Evolutionary conservation across 2,329 filamentous ascomycete species (phyloP).

Genomic region (Diplodia intermedia): DNA sequence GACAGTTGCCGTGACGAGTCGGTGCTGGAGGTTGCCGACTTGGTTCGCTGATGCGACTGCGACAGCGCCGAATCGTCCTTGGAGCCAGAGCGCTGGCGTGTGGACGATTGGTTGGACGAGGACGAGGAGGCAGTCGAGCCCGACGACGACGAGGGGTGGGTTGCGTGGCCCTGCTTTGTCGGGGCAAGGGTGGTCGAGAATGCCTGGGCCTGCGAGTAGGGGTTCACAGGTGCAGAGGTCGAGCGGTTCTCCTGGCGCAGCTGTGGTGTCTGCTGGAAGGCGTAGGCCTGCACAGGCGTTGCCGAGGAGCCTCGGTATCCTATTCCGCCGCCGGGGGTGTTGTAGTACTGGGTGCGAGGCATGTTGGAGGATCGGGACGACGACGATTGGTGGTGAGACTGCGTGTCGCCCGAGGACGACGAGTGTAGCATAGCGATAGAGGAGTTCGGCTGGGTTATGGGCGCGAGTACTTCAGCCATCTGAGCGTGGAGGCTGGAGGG

Average conservation of each 20-base stretch:
- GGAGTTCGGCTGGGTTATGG: slow-evolving; percentile 54
- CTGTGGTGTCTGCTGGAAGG: slow-evolving; percentile 60
- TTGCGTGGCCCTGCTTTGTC: slow-evolving; percentile 45
- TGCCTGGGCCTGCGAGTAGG: slow-evolving; percentile 48
- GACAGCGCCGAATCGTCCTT: slow-evolving; percentile 59
- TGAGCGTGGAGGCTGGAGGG: slow-evolving; percentile 36
- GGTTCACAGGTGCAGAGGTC: slow-evolving; percentile 58
- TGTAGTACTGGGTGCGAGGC: slow-evolving; percentile 53
- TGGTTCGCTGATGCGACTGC: slow-evolving; percentile 48
- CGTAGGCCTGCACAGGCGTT: slow-evolving; percentile 58
- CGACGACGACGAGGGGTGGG: slow-evolving; percentile 51
- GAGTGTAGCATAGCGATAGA: slow-evolving; percentile 60
- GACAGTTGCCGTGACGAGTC: slow-evolving; percentile 52
- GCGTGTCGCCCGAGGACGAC: slow-evolving; percentile 55
- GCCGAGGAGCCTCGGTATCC: slow-evolving; percentile 53
- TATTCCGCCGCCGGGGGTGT: slow-evolving; percentile 47
- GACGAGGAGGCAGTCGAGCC: slow-evolving; percentile 56
- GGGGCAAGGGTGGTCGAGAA: slow-evolving; percentile 37
- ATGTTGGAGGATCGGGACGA: slow-evolving; percentile 48
- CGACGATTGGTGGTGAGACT: slow-evolving; percentile 48
- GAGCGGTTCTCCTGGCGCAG: slow-evolving; percentile 64
- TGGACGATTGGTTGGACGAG: slow-evolving; percentile 58
- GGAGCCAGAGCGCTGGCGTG: slow-evolving; percentile 39
- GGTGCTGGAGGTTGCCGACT: slow-evolving; percentile 33
- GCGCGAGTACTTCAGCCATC: slow-evolving; percentile 57